phyloP scores from a whole-genome alignment of 208 protist genomes.

The Hexamita inflata region DNA sequence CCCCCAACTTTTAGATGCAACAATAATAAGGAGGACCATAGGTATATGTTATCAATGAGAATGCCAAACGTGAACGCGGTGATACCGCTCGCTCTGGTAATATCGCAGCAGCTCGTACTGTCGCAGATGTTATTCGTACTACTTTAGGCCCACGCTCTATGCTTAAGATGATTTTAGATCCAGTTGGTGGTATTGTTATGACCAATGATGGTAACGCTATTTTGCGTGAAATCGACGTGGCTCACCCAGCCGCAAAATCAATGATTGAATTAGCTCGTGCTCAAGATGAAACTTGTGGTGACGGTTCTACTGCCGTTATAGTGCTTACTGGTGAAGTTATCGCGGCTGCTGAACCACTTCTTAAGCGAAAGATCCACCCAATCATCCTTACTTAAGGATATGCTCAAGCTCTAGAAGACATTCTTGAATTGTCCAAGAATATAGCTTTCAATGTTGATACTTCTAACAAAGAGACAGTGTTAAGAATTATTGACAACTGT shows the following conservation, averaged over 20 bases:
- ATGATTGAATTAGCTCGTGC: slow-evolving; percentile 95
- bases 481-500: slow-evolving; percentile 70
- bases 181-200: slow-evolving; percentile 95
- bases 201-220: slow-evolving; percentile 99
- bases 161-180: slow-evolving; percentile 99
- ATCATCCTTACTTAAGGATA: slow-evolving; percentile 89
- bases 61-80: slow-evolving; percentile 60
- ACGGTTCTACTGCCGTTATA: slow-evolving; percentile 98
- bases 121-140: slow-evolving; percentile 94
- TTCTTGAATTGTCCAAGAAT: slow-evolving; percentile 71
- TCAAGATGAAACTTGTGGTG: slow-evolving; percentile 95
- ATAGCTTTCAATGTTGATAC: slow-evolving; percentile 72
- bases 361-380: slow-evolving; percentile 93
- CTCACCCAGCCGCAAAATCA: slow-evolving; percentile 95
- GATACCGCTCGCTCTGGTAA: slow-evolving; percentile 90
- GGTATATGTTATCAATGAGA: slow-evolving; percentile 23
- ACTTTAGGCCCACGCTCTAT: slow-evolving; percentile 95
- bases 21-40: too few relatives aligned
- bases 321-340: slow-evolving; percentile 88
- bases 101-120: slow-evolving; percentile 87
- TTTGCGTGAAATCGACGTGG: slow-evolving; percentile 96
- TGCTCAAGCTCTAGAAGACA: slow-evolving; percentile 78
- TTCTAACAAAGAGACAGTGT: slow-evolving; percentile 61
- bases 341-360: slow-evolving; percentile 73
- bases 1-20: too few relatives aligned